Conservation (phyloP, 768 basidiomycete species). For the Tubosaeta sp. region DNA sequence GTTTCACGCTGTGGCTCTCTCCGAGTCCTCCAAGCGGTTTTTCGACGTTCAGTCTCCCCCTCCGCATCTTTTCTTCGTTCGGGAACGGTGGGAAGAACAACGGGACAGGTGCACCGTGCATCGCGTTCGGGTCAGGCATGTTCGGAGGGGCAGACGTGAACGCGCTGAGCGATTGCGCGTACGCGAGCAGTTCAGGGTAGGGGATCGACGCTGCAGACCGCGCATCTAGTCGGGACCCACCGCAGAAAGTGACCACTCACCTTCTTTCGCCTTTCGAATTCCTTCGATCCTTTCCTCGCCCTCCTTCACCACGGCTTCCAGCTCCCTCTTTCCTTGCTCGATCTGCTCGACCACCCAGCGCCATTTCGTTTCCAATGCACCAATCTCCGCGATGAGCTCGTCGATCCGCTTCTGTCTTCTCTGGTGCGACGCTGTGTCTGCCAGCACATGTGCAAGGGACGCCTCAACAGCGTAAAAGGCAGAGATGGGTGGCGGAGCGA, state of each 20-base stretch:
- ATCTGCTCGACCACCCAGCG: slow-evolving; percentile 62
- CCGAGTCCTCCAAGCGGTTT: slow-evolving; percentile 74
- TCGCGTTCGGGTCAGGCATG: slow-evolving; percentile 60
- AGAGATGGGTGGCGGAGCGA: slow-evolving; percentile 42
- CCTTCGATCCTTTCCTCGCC: slow-evolving; percentile 69
- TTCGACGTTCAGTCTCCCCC: slow-evolving; percentile 74
- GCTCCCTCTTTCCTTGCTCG: slow-evolving; percentile 59
- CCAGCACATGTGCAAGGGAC: slow-evolving; percentile 60
- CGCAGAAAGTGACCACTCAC: slow-evolving; percentile 36
- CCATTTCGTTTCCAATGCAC: slow-evolving; percentile 64
- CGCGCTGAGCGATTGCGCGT: slow-evolving; percentile 79
- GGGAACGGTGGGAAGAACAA: slow-evolving; percentile 89
- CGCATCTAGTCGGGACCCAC: not conserved
- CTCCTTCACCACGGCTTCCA: slow-evolving; percentile 68
- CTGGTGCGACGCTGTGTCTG: slow-evolving; percentile 66
- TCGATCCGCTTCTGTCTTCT: slow-evolving; percentile 73
- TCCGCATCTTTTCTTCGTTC: slow-evolving; percentile 88
- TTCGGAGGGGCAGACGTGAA: slow-evolving; percentile 89
- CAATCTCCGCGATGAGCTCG: slow-evolving; percentile 63
- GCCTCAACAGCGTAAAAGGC: slow-evolving; percentile 63
- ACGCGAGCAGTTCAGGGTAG: slow-evolving; percentile 77
- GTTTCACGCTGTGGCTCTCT: slow-evolving; percentile 77
- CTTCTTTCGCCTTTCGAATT: slow-evolving; percentile 68
- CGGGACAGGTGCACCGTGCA: slow-evolving; percentile 68
- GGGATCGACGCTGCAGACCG: slow-evolving; percentile 60